Percentiles rank a stretch among this genome's conserved stretches.
Evolutionary conservation across 768 basidiomycete genomes (phyloP).

Genomic region (Cubamyces lactineus): DNA sequence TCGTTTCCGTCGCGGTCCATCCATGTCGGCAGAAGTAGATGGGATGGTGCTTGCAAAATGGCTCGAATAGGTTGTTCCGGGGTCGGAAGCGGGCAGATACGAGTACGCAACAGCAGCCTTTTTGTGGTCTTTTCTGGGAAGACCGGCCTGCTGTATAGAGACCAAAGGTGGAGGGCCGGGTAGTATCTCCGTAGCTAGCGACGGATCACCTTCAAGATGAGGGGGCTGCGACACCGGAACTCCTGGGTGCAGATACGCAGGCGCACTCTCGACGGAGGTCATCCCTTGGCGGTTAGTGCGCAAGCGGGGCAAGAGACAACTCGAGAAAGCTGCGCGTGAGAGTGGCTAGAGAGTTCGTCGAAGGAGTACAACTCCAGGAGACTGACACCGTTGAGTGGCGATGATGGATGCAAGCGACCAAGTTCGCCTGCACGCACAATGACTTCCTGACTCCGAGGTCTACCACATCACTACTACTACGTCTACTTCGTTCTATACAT

Average conservation of each 20-base stretch:
- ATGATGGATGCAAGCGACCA: constrained; percentile 24
- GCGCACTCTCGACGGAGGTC: constrained; percentile 74
- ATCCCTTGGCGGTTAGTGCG: constrained; percentile 42
- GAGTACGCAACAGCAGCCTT: constrained; percentile 71
- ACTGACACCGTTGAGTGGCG: constrained; percentile 20
- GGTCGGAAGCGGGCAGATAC: constrained; percentile 83
- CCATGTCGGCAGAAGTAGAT: constrained; percentile 54
- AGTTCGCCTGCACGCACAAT: not conserved
- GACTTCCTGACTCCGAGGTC: constrained; percentile 1
- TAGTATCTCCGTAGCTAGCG: constrained; percentile 87
- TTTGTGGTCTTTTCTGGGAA: constrained; percentile 74
- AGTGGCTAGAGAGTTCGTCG: not conserved
- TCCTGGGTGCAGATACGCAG: constrained; percentile 73
- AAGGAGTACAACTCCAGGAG: constrained; percentile 16
- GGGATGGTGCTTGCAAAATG: constrained; percentile 62
- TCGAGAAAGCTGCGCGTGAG: constrained; percentile 9
- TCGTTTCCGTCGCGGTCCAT: constrained; percentile 72
- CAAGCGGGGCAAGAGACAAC: not conserved
- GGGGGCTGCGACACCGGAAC: constrained; percentile 75
- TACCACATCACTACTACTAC: not conserved
- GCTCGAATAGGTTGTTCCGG: constrained; percentile 86
- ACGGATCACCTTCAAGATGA: constrained; percentile 81
- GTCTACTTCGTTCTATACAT: too few species aligned
- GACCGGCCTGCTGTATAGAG: constrained; percentile 64
- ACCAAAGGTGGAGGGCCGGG: constrained; percentile 82